Evolutionary conservation across 345 rosid genomes (phyloP).

Genomic region (Eucalyptus microcorys): DNA sequence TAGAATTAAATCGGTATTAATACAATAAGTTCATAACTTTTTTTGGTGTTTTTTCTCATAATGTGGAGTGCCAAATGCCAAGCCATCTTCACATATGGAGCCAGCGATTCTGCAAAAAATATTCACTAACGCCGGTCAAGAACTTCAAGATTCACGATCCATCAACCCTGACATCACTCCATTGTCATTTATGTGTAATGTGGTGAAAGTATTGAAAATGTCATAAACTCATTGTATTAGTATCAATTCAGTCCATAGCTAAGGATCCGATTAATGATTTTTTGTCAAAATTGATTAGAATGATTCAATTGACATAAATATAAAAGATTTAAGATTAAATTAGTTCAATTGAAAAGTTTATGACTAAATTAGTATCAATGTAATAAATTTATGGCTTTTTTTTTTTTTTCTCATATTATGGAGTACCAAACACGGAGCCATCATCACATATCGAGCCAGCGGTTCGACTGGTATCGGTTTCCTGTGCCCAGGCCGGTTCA

Average conservation of each 20-base stretch:
- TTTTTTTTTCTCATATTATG: rapidly evolving
- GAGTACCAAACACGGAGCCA: neutral
- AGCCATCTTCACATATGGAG: neutral
- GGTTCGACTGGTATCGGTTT: neutral
- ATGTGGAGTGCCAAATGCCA: too few species aligned
- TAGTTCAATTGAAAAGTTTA: too few species aligned
- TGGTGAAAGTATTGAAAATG: rapidly evolving
- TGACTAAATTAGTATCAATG: rapidly evolving
- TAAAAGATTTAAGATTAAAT: too few species aligned
- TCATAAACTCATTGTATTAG: too few species aligned
- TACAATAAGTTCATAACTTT: rapidly evolving
- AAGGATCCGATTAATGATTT: too few species aligned
- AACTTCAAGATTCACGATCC: neutral
- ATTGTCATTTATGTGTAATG: too few species aligned
- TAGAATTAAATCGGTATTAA: rapidly evolving
- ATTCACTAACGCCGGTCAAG: too few species aligned
- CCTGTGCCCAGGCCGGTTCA: too few species aligned
- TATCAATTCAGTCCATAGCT: too few species aligned
- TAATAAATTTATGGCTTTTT: rapidly evolving
- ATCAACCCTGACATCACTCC: neutral
- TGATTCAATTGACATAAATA: too few species aligned
- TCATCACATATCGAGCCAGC: neutral
- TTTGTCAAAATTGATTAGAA: too few species aligned
- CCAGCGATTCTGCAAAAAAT: neutral
- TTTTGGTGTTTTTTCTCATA: too few species aligned